Conservation (phyloP, 306 rosid genomes). For the Sicyos baderoa region DNA sequence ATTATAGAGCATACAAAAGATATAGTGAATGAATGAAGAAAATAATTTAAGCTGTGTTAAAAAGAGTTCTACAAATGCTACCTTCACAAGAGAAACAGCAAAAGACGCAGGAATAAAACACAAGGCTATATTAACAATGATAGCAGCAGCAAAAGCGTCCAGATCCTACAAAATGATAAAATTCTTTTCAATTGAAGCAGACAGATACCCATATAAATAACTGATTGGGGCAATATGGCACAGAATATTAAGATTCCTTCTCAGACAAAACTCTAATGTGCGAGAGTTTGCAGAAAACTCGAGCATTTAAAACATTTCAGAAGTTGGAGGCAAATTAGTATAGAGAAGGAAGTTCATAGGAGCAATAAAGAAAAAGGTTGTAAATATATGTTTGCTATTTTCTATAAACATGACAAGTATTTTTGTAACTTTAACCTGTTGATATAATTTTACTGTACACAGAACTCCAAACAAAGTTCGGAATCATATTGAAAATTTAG, state of each 20-base stretch:
- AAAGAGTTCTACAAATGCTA: slow-evolving; percentile 26
- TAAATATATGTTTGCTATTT: background rate
- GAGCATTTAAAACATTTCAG: background rate
- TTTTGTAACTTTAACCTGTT: background rate
- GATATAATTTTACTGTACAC: background rate
- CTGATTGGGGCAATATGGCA: background rate
- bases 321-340: background rate
- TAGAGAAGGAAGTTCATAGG: background rate
- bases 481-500: background rate
- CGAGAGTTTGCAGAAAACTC: background rate
- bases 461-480: background rate
- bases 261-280: background rate
- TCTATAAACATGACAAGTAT: background rate
- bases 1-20: too few species aligned
- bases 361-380: background rate
- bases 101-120: slow-evolving; percentile 92
- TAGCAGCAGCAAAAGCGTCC: slow-evolving; percentile 93
- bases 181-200: background rate
- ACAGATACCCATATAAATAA: background rate
- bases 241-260: background rate
- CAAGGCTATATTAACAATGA: slow-evolving; percentile 80
- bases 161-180: slow-evolving; percentile 57
- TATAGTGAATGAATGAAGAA: background rate
- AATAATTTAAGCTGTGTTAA: background rate
- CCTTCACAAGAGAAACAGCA: slow-evolving; percentile 94